These are phyloP conservation scores for Nemania sp. DNA, from an alignment of 2,329 filamentous ascomycete genomes.

Conservation along the genomic window DNA sequence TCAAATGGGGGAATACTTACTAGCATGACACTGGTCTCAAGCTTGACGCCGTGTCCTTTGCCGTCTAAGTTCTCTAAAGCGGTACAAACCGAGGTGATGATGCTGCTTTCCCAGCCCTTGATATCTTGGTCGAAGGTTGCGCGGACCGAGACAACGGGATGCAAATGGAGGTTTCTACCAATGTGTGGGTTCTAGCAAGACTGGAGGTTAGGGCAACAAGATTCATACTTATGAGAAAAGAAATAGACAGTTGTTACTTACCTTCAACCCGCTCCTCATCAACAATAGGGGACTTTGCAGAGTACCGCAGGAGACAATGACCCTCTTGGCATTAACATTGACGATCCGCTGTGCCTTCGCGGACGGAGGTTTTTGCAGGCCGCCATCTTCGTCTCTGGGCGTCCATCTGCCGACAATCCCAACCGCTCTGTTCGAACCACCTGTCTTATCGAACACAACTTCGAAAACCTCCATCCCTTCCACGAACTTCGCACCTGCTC, in stretches of 20 bases:
- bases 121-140: conserved; percentile 72
- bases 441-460: conserved; percentile 59
- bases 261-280: conserved; percentile 74
- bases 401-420: conserved; percentile 78
- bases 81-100: conserved; percentile 76
- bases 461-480: conserved; percentile 66
- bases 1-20: conserved; percentile 42
- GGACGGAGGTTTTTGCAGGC: conserved; percentile 54
- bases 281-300: conserved; percentile 78
- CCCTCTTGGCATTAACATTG: conserved; percentile 75
- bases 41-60: conserved; percentile 77
- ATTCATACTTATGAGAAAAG: background rate
- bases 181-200: conserved; percentile 71
- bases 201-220: background rate
- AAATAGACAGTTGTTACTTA: conserved; percentile 42
- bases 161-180: conserved; percentile 78
- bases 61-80: conserved; percentile 82
- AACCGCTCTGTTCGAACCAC: conserved; percentile 57
- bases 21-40: conserved; percentile 76
- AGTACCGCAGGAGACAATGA: conserved; percentile 77
- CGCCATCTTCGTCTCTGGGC: conserved; percentile 66
- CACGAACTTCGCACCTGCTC: conserved; percentile 67
- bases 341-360: conserved; percentile 61
- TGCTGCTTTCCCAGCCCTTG: conserved; percentile 74
- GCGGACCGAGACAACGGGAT: conserved; percentile 66